These are phyloP conservation scores for Wallacemonas sp. DNA, from an alignment of 208 protist species.

Conservation along the genomic window DNA sequence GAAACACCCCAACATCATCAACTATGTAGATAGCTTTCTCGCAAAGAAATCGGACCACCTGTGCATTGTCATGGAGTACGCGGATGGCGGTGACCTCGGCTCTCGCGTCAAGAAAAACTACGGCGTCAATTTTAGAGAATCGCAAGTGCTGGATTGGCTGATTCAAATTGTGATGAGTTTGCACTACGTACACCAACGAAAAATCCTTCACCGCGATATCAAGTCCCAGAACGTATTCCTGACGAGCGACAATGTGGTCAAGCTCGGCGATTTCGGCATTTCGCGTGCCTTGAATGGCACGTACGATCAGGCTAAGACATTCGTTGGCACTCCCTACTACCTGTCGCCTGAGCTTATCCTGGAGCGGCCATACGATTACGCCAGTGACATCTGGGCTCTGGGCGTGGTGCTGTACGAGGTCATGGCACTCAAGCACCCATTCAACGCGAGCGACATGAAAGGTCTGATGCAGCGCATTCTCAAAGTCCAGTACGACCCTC, in stretches of 20 bases:
- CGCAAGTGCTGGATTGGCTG: constrained; percentile 87
- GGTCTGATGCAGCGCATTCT: constrained; percentile 91
- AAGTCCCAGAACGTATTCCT: constrained; percentile 95
- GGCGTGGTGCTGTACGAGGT: constrained; percentile 92
- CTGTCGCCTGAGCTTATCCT: constrained; percentile 93
- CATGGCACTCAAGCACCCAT: constrained; percentile 85
- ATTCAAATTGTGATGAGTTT: constrained; percentile 91
- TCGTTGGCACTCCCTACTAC: constrained; percentile 95
- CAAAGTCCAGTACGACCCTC: constrained; percentile 79
- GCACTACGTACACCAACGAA: constrained; percentile 90
- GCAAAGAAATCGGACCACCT: constrained; percentile 83
- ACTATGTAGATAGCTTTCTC: constrained; percentile 94
- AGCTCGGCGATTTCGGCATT: constrained; percentile 96
- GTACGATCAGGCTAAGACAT: constrained; percentile 93
- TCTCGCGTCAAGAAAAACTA: constrained; percentile 78
- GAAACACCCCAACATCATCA: constrained; percentile 94
- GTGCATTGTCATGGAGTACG: constrained; percentile 94
- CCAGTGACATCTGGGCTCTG: constrained; percentile 94
- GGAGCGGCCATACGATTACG: constrained; percentile 92
- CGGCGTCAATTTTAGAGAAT: constrained; percentile 77
- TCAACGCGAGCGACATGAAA: constrained; percentile 87
- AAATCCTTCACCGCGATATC: constrained; percentile 93
- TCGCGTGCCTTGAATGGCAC: constrained; percentile 83
- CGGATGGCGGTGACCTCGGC: constrained; percentile 87
- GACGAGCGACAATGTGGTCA: constrained; percentile 84